These are phyloP conservation scores for Aspergillus novofumigatus DNA, from an alignment of 2,329 filamentous ascomycete genomes.

Conservation along the genomic window DNA sequence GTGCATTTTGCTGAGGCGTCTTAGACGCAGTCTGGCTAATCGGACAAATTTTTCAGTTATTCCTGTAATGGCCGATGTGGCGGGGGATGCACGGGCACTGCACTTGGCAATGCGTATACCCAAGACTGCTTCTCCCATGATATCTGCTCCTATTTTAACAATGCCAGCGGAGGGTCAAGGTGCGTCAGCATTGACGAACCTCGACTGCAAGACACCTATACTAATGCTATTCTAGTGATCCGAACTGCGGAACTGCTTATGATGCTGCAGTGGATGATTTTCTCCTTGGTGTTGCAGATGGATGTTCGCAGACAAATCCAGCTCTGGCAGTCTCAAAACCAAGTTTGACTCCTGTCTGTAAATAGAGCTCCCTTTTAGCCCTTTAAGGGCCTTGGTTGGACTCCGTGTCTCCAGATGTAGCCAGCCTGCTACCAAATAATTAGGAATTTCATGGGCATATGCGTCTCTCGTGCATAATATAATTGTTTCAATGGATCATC, in stretches of 20 bases:
- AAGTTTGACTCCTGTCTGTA: background rate
- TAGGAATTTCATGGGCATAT: too few species aligned
- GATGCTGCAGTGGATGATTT: slow-evolving; percentile 10
- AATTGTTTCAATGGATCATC: too few species aligned
- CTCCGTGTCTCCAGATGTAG: too few species aligned
- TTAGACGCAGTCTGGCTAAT: too few species aligned
- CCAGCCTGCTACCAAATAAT: too few species aligned
- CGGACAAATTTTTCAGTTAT: slow-evolving; percentile 4
- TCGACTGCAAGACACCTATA: too few species aligned
- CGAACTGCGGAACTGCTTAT: slow-evolving; percentile 11
- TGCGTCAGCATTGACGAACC: background rate
- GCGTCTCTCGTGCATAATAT: too few species aligned
- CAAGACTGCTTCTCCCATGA: slow-evolving; percentile 19
- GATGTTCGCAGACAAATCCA: slow-evolving; percentile 10
- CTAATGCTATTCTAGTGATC: slow-evolving; percentile 1
- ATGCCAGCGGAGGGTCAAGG: slow-evolving; percentile 13
- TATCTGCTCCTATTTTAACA: slow-evolving; percentile 16
- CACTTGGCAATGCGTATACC: slow-evolving; percentile 14
- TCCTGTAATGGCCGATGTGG: slow-evolving; percentile 19
- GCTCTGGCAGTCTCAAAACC: slow-evolving; percentile 1
- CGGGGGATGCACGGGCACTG: slow-evolving; percentile 10
- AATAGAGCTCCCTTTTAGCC: too few species aligned
- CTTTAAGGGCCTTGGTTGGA: too few species aligned
- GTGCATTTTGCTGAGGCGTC: too few species aligned
- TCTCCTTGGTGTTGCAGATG: slow-evolving; percentile 1